Evolutionary conservation across 306 rosid genomes (phyloP), one percentile per base, ranked within the genome.

Genomic region (Trifolium pratense): DNA sequence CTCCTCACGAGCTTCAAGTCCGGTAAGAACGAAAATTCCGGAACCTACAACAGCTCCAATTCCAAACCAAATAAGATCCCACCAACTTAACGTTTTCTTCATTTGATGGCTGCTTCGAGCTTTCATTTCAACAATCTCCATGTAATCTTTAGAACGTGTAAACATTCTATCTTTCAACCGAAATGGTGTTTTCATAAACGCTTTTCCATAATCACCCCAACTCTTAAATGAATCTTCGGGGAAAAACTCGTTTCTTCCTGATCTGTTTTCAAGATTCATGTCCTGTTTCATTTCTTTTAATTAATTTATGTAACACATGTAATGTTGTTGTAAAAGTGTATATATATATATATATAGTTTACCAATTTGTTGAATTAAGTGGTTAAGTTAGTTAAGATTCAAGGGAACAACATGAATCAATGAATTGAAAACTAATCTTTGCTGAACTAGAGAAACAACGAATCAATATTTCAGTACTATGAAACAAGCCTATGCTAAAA

Each of bases 51-150:
- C 96, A 0, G 96, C 84, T 0, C 96, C 96, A 45, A 92, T 49
- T 0, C 97, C 90, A 65, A 89, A 87, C 96, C 96, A 92, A 31
- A 89, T 86, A 14, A 92, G 88, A 74, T 89, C 97, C 97, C 96
- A 89, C 92, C 96, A 88, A 6, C 61, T 85, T 13, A 92, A 90
- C 4, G 81, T 84, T 75, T 85, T 89, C 90, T 89, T 92, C 97
- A 92, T 92, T 49, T 85, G 86, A 55, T 86, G 40, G 15, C 79
- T 65, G 58, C 97, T 92, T 75, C 67, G 79, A 1, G 84, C 87
- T 81, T 75, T 86, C 79, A 89, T 9, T 16, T 89, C 90, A 52
- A 89, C 89, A 15, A 91, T 81, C 84, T 91, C 97, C 18, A 79
- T 73, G 0, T 56, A 48, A 20, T 89, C 95, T 37, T 2, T 11